Base-by-base conservation (phyloP, 1,139 yeast genomes). In the Meyerozyma sp. region DNA sequence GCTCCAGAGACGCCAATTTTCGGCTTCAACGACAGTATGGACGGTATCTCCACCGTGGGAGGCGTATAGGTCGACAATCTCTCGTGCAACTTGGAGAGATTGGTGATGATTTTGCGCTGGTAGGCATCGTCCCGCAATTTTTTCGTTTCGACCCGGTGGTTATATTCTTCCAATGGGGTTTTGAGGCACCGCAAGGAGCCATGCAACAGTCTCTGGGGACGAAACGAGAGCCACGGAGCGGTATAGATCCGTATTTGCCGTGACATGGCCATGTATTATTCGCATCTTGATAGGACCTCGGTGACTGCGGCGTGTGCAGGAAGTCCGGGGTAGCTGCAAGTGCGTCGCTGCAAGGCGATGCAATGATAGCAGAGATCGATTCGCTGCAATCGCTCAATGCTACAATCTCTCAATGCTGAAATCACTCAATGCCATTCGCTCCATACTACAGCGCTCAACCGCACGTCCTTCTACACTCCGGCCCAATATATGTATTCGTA, bases 41-140 rank as follows among this genome's bases (percentile, higher is more conserved):
- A 61, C 0, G 90, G 89, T 7, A 68, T 62, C 7, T 53, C 59
- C 13, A 82, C 77, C 25, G 55, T 50, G 2, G 88, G 86, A 1
- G 94, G 90, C 2, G 53, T 48, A 54, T 86, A 86, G 0, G 51
- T 43, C 1, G 50, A 53, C 41, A 86, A 61, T 11, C 68, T 62
- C 9, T 63, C 59, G 55, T 84, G 85, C 13, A 86, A 61, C 3
- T 62, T 60, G 8, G 83, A 75, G 45, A 86, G 60, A 20, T 71
- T 76, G 28, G 75, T 57, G 38, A 86, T 74, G 45, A 84, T 82
- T 34, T 78, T 77, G 38, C 84, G 63, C 61, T 86, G 95, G 59
- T 81, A 79, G 27, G 77, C 79, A 57, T 86, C 95, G 50, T 80
- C 83, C 44, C 77, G 66, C 41, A 86, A 68, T 46, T 65, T 68